Base-by-base conservation (phyloP, 2,329 filamentous ascomycete genomes). In the Polytolypa hystricis region DNA sequence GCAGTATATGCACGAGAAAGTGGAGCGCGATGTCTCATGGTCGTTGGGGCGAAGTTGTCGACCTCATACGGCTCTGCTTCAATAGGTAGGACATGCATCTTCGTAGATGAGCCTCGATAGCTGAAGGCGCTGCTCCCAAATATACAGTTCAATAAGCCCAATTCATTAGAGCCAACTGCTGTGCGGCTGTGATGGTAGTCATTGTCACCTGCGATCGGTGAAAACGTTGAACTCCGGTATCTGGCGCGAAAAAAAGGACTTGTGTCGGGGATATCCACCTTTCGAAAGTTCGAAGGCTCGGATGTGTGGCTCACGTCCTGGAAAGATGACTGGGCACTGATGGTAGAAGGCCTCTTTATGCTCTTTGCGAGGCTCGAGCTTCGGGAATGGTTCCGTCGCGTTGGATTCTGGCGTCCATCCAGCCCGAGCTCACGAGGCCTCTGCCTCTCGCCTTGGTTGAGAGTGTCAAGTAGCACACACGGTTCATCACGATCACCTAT, bases 91-190 rank as follows among this genome's bases (percentile, higher is more conserved):
- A 75, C 69, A 49, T 77, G 73, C 50, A 76, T 66, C 51, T 77
- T 77, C 30, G 73, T 76, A 16, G 70, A 73, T 6, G 71, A 69
- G n/a, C 70, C 70, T 27, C 68, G 60, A 47, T 74, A 74, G 42
- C 66, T 70, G 50, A 74, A 70, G 26, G 69, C 66, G 36, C 67
- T 67, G 42, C 71, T 73, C 18, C 73, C 73, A 49, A 77, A 77
- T 51, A 76, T 76, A 52, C 72, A 76, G 42, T 74, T 72, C 39
- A 77, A 47, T 53, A 54, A 58, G 50, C 55, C 69, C 49, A 52
- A 65, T 57, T 74, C 71, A 31, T 67, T 68, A 8, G 65, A 64
- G 45, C 74, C 70, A 20, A 61, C 48, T 25, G 58, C 48, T 38
- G 53, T 47, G 12, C 60, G 58, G 17, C 54, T 57, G 38, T 53